phyloP scores from a whole-genome alignment of 177 flowering plant species.

The Vitis hybrid region DNA sequence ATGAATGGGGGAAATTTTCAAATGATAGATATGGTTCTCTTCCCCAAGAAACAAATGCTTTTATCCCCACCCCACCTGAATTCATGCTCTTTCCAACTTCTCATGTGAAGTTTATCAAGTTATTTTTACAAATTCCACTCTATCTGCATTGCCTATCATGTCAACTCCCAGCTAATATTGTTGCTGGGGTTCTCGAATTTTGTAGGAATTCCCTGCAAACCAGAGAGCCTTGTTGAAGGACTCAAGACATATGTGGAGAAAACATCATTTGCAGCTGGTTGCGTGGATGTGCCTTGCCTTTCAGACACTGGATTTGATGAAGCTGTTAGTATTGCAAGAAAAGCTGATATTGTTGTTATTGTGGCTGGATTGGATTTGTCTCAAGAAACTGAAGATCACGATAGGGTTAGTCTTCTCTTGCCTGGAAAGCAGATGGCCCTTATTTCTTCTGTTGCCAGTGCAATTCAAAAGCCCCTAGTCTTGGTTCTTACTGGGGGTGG shows the following conservation, averaged over 20 bases:
- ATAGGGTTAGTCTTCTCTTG: slow-evolving; percentile 70
- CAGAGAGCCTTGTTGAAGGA: slow-evolving; percentile 51
- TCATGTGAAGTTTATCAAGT: background rate
- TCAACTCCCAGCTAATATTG: background rate
- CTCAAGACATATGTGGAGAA: slow-evolving; percentile 33
- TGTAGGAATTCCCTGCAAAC: slow-evolving; percentile 74
- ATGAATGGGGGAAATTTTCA: too few relatives aligned
- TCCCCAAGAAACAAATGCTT: too few relatives aligned
- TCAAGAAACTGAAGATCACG: slow-evolving; percentile 86
- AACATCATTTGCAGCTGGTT: slow-evolving; percentile 56
- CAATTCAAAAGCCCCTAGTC: slow-evolving; percentile 62
- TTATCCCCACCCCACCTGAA: too few relatives aligned
- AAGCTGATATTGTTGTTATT: slow-evolving; percentile 63
- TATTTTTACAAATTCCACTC: too few relatives aligned
- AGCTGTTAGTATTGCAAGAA: slow-evolving; percentile 57
- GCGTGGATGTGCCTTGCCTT: slow-evolving; percentile 56
- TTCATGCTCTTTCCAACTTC: too few relatives aligned
- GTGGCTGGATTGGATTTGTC: slow-evolving; percentile 78
- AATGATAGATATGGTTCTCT: background rate
- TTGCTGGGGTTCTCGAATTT: background rate
- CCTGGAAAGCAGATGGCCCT: slow-evolving; percentile 89
- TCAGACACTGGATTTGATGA: slow-evolving; percentile 48
- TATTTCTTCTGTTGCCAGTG: slow-evolving; percentile 52
- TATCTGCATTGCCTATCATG: too few relatives aligned
- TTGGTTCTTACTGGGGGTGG: slow-evolving; percentile 89